Percentiles rank a stretch among this genome's conserved stretches.
Conservation (phyloP, 257 asterid genomes). For the Solanum clarkiae region DNA sequence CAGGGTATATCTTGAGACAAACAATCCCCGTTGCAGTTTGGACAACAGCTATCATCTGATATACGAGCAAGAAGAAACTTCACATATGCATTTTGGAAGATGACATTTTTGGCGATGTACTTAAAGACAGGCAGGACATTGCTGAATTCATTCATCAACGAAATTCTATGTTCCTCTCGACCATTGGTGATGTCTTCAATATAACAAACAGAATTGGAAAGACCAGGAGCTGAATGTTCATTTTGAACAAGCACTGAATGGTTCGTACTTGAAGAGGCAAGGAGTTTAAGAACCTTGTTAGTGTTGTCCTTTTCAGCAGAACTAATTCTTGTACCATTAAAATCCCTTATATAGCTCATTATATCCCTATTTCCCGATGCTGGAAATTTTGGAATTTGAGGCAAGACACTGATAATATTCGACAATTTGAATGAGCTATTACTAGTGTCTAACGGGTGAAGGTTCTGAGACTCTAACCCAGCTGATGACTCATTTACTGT, state of each 20-base stretch:
- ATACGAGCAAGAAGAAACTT: slow-evolving; percentile 57
- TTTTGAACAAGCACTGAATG: slow-evolving; percentile 5
- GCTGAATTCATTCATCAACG: slow-evolving; percentile 43
- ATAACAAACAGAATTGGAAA: background rate
- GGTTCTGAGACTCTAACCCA: background rate
- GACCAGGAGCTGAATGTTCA: background rate
- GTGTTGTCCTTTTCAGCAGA: background rate
- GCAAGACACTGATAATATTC: background rate
- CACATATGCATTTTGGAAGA: slow-evolving; percentile 45
- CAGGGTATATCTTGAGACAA: slow-evolving; percentile 52
- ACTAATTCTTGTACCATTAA: background rate
- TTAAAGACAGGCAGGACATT: slow-evolving; percentile 26
- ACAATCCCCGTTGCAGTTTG: slow-evolving; percentile 46
- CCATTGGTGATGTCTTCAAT: slow-evolving; percentile 29
- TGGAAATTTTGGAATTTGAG: slow-evolving; percentile 14
- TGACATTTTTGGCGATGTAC: slow-evolving; percentile 27
- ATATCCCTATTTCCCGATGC: slow-evolving; percentile 12
- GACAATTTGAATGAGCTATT: slow-evolving; percentile 2
- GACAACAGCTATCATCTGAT: slow-evolving; percentile 64
- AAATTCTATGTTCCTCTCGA: slow-evolving; percentile 24
- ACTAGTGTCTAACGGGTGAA: background rate
- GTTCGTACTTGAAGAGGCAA: slow-evolving; percentile 1
- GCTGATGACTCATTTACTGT: background rate
- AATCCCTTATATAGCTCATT: background rate
- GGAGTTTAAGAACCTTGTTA: background rate